Evolutionary conservation across 768 basidiomycete species (phyloP).

Genomic region (Crepidotus variabilis): DNA sequence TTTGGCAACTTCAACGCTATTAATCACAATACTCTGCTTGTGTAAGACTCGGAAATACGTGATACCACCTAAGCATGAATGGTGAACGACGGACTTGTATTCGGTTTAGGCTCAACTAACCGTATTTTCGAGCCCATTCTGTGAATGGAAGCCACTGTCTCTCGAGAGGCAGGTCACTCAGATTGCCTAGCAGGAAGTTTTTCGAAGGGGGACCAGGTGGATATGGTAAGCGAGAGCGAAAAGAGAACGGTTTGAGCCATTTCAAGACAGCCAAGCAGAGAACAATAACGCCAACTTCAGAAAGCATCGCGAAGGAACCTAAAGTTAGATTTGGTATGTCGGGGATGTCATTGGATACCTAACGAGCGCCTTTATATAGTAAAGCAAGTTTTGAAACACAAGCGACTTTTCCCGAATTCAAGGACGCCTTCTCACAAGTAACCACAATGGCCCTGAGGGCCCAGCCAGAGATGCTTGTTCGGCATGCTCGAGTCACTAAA

Average conservation of each 20-base stretch:
- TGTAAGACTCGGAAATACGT: constrained; percentile 46
- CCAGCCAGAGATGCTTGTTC: too few relatives aligned
- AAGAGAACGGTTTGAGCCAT: background rate
- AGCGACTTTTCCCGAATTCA: too few relatives aligned
- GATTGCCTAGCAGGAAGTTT: constrained; percentile 24
- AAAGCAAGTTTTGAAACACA: too few relatives aligned
- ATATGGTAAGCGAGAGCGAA: background rate
- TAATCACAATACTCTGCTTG: constrained; percentile 21
- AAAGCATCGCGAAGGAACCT: background rate
- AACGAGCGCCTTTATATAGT: too few relatives aligned
- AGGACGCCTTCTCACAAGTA: too few relatives aligned
- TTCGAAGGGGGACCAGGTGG: constrained; percentile 11
- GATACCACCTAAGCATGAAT: constrained; percentile 39
- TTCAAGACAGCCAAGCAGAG: background rate
- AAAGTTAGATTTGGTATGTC: too few relatives aligned
- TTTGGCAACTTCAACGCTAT: constrained; percentile 26
- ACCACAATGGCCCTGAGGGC: too few relatives aligned
- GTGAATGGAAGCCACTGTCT: constrained; percentile 26
- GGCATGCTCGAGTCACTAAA: too few relatives aligned
- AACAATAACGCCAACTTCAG: background rate
- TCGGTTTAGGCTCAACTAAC: constrained; percentile 10
- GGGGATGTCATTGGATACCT: too few relatives aligned
- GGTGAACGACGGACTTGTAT: background rate
- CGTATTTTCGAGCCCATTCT: constrained; percentile 28
- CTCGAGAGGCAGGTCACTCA: constrained; percentile 22